These are phyloP conservation scores for Coemansia sp. DNA, from an alignment of 192 early-diverging fungal species.

Conservation along the genomic window DNA sequence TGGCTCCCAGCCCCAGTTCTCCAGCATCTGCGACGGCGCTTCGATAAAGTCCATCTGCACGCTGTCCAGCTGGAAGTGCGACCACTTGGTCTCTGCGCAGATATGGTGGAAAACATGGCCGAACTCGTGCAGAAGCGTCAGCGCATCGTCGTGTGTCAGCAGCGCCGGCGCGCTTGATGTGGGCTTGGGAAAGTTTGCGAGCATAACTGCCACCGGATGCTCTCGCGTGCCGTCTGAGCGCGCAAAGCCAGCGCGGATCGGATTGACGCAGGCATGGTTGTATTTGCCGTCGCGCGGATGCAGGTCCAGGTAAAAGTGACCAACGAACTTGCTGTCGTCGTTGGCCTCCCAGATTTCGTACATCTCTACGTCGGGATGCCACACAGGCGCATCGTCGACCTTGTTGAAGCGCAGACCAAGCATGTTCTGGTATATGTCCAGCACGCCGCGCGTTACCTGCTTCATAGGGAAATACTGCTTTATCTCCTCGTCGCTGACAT, in stretches of 20 bases:
- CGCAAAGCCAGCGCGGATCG: slow-evolving; percentile 60
- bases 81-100: slow-evolving; percentile 62
- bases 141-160: slow-evolving; percentile 71
- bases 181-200: slow-evolving; percentile 57
- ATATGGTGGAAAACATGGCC: slow-evolving; percentile 58
- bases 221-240: slow-evolving; percentile 44
- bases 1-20: slow-evolving; percentile 65
- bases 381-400: slow-evolving; percentile 57
- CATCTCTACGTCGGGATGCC: slow-evolving; percentile 75
- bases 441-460: slow-evolving; percentile 61
- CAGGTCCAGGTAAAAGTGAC: slow-evolving; percentile 66
- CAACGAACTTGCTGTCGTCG: slow-evolving; percentile 49
- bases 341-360: slow-evolving; percentile 66
- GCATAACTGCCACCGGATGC: slow-evolving; percentile 61
- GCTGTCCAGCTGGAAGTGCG: slow-evolving; percentile 63
- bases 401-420: slow-evolving; percentile 65
- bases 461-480: slow-evolving; percentile 73
- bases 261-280: slow-evolving; percentile 65
- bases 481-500: slow-evolving; percentile 69
- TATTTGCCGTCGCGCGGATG: slow-evolving; percentile 64
- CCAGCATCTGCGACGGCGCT: slow-evolving; percentile 80
- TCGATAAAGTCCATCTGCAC: slow-evolving; percentile 76
- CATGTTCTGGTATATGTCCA: slow-evolving; percentile 70
- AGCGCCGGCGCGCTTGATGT: slow-evolving; percentile 61
- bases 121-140: slow-evolving; percentile 78